These are phyloP conservation scores for Claviceps capensis DNA, from an alignment of 2,329 filamentous ascomycete species.

Conservation along the genomic window DNA sequence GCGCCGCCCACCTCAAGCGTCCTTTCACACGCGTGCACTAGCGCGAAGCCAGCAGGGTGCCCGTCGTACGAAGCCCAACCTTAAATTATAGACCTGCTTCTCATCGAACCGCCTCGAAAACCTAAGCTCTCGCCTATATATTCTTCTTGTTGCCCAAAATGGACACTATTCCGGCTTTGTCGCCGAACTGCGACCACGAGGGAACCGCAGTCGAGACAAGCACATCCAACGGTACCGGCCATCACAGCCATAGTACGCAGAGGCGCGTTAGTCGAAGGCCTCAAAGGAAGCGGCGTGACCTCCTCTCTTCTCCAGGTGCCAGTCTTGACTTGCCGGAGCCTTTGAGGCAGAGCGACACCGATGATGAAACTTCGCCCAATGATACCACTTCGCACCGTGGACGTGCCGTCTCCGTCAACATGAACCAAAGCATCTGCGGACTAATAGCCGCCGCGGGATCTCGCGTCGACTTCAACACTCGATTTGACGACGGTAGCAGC, in stretches of 20 bases:
- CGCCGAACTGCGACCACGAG: conserved; percentile 2
- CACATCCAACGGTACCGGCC: conserved; percentile 13
- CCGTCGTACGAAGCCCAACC: neutral
- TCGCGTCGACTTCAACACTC: conserved; percentile 65
- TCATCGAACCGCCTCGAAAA: neutral
- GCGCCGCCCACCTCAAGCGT: neutral
- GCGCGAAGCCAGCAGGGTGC: neutral
- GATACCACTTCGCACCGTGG: conserved; percentile 30
- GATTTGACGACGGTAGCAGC: conserved; percentile 67
- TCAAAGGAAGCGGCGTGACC: conserved; percentile 29
- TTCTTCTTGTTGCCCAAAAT: neutral
- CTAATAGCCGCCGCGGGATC: conserved; percentile 83
- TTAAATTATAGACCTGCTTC: neutral
- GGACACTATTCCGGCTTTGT: neutral
- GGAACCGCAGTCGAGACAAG: conserved; percentile 1
- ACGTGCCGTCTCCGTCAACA: conserved; percentile 48
- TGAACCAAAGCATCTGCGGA: conserved; percentile 91
- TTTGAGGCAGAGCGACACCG: conserved; percentile 35
- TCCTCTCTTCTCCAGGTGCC: conserved; percentile 20
- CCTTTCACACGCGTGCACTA: neutral
- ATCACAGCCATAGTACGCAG: conserved; percentile 23
- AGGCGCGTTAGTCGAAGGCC: conserved; percentile 29
- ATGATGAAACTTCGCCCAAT: conserved; percentile 26
- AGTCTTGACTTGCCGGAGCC: conserved; percentile 36
- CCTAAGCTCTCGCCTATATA: neutral